phyloP scores from a whole-genome alignment of 129 eudicot genomes.

The Lactuca sativa region DNA sequence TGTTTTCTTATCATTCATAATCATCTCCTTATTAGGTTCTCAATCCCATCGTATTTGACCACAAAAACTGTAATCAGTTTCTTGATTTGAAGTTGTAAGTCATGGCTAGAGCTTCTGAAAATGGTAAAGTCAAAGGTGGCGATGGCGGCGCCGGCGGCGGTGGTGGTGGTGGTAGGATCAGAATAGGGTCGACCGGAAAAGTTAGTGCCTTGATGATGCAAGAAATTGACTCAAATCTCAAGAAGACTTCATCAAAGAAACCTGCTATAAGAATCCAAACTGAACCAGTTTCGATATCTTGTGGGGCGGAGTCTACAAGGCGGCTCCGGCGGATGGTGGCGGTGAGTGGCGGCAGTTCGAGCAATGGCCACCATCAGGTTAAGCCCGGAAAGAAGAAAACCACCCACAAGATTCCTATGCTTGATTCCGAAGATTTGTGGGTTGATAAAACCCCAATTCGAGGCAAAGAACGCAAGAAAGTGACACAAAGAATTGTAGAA shows the following conservation, averaged over 20 bases:
- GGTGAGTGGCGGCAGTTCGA: conserved; percentile 14
- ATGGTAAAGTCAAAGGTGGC: conserved; percentile 32
- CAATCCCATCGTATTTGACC: not conserved
- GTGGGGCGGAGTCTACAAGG: conserved; percentile 32
- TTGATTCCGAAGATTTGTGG: conserved; percentile 36
- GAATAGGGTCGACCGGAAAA: conserved; percentile 46
- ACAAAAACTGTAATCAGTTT: conserved; percentile 2
- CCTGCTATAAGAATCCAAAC: conserved; percentile 14
- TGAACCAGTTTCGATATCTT: conserved; percentile 25
- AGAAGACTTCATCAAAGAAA: conserved; percentile 23
- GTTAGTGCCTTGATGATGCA: conserved; percentile 47
- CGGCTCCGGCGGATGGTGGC: conserved; percentile 28
- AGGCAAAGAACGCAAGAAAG: conserved; percentile 32
- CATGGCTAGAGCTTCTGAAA: conserved; percentile 28
- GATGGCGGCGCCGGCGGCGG: conserved; percentile 31
- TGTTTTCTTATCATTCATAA: conserved; percentile 25
- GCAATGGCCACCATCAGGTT: not conserved
- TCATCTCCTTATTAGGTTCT: not conserved
- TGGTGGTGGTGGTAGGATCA: conserved; percentile 35
- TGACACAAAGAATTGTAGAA: conserved; percentile 33
- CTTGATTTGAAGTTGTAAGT: not conserved
- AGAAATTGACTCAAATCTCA: conserved; percentile 34
- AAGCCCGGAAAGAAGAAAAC: conserved; percentile 23
- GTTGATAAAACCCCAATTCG: conserved; percentile 35
- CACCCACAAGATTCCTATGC: conserved; percentile 35